These are phyloP conservation scores for Chlamydomonas sp. DNA, from an alignment of 139 green algal genomes.

Conservation along the genomic window DNA sequence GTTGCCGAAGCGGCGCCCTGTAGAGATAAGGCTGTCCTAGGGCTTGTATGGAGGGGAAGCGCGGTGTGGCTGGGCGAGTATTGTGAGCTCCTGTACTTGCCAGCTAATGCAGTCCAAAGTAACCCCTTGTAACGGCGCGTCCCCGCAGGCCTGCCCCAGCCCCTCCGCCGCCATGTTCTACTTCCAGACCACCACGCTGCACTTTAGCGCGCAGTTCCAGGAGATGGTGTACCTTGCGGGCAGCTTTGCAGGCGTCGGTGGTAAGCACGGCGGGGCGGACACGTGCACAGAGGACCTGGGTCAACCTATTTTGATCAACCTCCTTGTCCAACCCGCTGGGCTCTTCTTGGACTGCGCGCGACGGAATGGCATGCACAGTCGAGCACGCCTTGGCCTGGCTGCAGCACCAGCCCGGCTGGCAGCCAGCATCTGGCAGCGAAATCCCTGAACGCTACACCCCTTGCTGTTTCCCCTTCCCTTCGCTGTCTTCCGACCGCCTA, in stretches of 20 bases:
- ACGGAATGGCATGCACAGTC: neutral
- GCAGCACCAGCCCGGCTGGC: too few relatives aligned
- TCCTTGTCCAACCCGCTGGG: neutral
- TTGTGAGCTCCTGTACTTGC: too few relatives aligned
- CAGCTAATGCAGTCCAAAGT: too few relatives aligned
- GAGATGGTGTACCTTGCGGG: slow-evolving; percentile 79
- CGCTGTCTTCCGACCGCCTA: neutral
- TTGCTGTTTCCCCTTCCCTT: slow-evolving; percentile 38
- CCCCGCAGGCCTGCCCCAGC: slow-evolving; percentile 17
- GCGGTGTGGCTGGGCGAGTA: too few relatives aligned
- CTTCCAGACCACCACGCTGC: slow-evolving; percentile 30
- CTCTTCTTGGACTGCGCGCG: neutral
- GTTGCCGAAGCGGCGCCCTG: too few relatives aligned
- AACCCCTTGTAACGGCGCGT: too few relatives aligned
- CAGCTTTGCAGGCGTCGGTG: slow-evolving; percentile 64
- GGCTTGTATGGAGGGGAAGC: too few relatives aligned
- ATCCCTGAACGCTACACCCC: slow-evolving; percentile 46
- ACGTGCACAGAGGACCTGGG: neutral
- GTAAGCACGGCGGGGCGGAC: slow-evolving; percentile 61
- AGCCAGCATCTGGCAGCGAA: too few relatives aligned
- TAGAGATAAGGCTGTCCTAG: too few relatives aligned
- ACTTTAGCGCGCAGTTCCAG: slow-evolving; percentile 65
- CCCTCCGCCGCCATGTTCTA: slow-evolving; percentile 41
- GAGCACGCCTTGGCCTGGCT: too few relatives aligned
- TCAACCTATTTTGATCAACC: neutral